phyloP scores from a whole-genome alignment of 176 grass and related monocot species.

The Juncus effusus region DNA sequence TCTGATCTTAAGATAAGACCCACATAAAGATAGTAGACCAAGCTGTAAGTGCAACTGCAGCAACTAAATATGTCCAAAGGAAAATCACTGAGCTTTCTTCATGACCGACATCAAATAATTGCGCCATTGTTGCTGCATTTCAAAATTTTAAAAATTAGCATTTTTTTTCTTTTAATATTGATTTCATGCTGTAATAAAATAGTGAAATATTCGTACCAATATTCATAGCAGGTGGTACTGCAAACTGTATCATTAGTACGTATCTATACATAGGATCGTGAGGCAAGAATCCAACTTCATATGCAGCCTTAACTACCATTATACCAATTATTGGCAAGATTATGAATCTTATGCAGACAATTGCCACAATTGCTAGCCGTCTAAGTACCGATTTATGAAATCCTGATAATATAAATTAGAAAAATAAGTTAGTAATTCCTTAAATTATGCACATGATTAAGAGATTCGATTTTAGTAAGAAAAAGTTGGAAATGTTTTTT shows the following conservation, averaged over 20 bases:
- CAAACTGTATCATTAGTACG: slow-evolving; percentile 80
- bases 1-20: slow-evolving; percentile 39
- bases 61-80: slow-evolving; percentile 56
- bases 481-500: neutral
- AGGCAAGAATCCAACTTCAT: slow-evolving; percentile 52
- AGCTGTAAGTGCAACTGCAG: slow-evolving; percentile 50
- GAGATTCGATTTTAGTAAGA: neutral
- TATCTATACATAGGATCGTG: slow-evolving; percentile 71
- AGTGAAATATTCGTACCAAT: slow-evolving; percentile 39
- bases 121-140: slow-evolving; percentile 60
- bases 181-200: neutral
- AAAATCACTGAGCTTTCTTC: slow-evolving; percentile 82
- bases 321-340: slow-evolving; percentile 62
- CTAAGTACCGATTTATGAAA: slow-evolving; percentile 54
- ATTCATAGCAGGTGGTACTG: slow-evolving; percentile 82
- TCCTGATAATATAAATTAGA: slow-evolving; percentile 25
- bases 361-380: slow-evolving; percentile 33
- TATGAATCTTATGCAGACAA: slow-evolving; percentile 64
- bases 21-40: slow-evolving; percentile 84
- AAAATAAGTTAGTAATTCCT: neutral
- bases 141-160: neutral
- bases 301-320: slow-evolving; percentile 40
- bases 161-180: neutral
- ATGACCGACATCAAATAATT: slow-evolving; percentile 62
- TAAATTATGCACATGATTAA: neutral